Evolutionary conservation across 139 green algal genomes (phyloP), one percentile per base, ranked within the genome.

Genomic region (Eudorina sp.): DNA sequence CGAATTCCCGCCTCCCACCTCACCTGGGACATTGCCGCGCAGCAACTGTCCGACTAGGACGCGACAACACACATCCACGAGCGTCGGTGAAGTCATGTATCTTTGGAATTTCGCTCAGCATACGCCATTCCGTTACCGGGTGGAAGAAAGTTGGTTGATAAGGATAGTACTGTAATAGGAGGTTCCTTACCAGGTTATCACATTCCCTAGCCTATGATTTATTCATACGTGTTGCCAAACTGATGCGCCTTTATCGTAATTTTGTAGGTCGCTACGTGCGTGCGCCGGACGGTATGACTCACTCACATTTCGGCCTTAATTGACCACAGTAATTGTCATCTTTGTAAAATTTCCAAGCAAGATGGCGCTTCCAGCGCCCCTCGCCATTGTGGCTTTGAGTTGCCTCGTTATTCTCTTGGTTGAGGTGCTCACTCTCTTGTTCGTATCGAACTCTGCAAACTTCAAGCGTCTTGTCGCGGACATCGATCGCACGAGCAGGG

Each of bases 391-490:
- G 29, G 41, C 36, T 0, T 4, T 76, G n/a, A 48, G 27, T 60
- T 36, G 43, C 16, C 23, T 86, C 6, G 60, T 76, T 0, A 86
- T 64, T 48, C 1, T 86, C 2, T 25, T 86, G 16, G 43, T 86
- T 16, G 80, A 86, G 19, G 60, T 86, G 40, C 41, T 86, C 0
- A 86, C 80, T 1, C 5, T 86, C 1, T 14, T 86, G 4, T 18
- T 76, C 8, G 80, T 86, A 3, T 38, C 27, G 0, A 86, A 34
- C 45, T 64, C 60, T 0, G 48, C 80, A 0, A 31, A 1, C 4
- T 86, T 58, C 19, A 76, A 76, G 43, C 58, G 80, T 8, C 80
- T 86, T 0, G 60, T 86, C 2, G n/a, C 60, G 29, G 80, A 86
- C 34, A 86, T 86, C 7, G 80, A 86, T 18, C 60, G 80, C 0